Evolutionary conservation across 192 early-diverging fungal genomes (phyloP).

Genomic region (Obelidium mucronatum): DNA sequence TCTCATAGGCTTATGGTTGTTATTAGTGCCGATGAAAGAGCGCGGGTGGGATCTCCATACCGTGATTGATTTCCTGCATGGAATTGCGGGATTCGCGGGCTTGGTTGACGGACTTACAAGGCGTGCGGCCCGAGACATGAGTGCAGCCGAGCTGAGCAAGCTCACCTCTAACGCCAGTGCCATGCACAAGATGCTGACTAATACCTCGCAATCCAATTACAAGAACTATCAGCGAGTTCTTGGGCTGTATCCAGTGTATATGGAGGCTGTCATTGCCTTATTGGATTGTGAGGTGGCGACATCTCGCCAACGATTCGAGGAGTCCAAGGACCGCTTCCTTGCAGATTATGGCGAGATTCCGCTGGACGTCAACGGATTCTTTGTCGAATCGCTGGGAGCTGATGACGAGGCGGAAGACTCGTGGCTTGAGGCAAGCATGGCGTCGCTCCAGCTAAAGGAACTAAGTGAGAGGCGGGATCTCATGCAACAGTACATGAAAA

Average conservation of each 20-base stretch:
- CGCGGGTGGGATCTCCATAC: neutral
- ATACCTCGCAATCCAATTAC: neutral
- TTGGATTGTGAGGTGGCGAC: neutral
- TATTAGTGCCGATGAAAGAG: neutral
- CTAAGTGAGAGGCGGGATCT: neutral
- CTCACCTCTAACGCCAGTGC: too few relatives aligned
- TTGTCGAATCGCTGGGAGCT: neutral
- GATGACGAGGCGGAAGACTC: neutral
- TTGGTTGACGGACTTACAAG: neutral
- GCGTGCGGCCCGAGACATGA: too few relatives aligned
- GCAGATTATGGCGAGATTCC: neutral
- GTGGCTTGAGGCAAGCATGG: neutral
- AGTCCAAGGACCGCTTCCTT: neutral
- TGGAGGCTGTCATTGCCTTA: neutral
- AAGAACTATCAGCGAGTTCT: neutral
- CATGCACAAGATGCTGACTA: neutral
- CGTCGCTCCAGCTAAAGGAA: neutral
- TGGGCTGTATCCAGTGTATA: neutral
- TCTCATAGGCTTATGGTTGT: neutral
- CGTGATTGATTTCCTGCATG: neutral
- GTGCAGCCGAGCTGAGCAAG: too few relatives aligned
- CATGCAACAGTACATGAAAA: neutral
- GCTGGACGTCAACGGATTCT: neutral
- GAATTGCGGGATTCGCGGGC: neutral
- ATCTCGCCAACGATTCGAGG: neutral